These are phyloP conservation scores for Xerocomellus amylosporus DNA, from an alignment of 768 basidiomycete genomes.

Conservation along the genomic window DNA sequence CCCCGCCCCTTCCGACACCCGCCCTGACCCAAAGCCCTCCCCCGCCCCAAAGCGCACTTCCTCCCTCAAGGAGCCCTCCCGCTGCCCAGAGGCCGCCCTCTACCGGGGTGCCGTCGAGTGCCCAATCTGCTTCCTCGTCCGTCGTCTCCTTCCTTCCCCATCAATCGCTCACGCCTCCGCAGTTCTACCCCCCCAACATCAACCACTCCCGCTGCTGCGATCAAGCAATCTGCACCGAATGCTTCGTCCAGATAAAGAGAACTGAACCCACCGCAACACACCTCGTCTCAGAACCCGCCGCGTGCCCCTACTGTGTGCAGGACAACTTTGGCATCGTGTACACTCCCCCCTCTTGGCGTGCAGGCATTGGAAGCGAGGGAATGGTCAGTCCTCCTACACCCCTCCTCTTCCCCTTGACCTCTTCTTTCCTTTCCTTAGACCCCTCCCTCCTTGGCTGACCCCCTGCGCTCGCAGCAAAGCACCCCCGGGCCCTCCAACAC, in stretches of 20 bases:
- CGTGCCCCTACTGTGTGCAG: slow-evolving; percentile 97
- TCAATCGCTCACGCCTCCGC: slow-evolving; percentile 24
- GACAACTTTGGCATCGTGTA: slow-evolving; percentile 96
- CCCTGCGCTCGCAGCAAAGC: slow-evolving; percentile 45
- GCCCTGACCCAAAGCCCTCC: slow-evolving; percentile 35
- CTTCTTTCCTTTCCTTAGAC: slow-evolving; percentile 25
- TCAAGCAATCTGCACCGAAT: slow-evolving; percentile 98
- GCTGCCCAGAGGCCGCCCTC: slow-evolving; percentile 69
- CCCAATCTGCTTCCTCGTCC: slow-evolving; percentile 95
- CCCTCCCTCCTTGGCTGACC: slow-evolving; percentile 52
- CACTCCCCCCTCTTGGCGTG: slow-evolving; percentile 73
- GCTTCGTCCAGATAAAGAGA: slow-evolving; percentile 98
- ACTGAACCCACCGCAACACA: slow-evolving; percentile 93
- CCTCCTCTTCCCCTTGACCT: not conserved
- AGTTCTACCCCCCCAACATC: slow-evolving; percentile 98
- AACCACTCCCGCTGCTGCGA: slow-evolving; percentile 98
- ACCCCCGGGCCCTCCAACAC: slow-evolving; percentile 39
- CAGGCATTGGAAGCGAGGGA: slow-evolving; percentile 74
- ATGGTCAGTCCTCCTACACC: slow-evolving; percentile 43
- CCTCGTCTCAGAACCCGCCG: slow-evolving; percentile 92
- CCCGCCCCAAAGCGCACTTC: slow-evolving; percentile 50
- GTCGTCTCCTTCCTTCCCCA: slow-evolving; percentile 33
- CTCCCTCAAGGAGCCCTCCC: slow-evolving; percentile 60
- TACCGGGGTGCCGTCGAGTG: slow-evolving; percentile 89
- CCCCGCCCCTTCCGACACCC: slow-evolving; percentile 39